phyloP scores from a whole-genome alignment of 176 grass and related monocot species.

The Lolium multiflorum region DNA sequence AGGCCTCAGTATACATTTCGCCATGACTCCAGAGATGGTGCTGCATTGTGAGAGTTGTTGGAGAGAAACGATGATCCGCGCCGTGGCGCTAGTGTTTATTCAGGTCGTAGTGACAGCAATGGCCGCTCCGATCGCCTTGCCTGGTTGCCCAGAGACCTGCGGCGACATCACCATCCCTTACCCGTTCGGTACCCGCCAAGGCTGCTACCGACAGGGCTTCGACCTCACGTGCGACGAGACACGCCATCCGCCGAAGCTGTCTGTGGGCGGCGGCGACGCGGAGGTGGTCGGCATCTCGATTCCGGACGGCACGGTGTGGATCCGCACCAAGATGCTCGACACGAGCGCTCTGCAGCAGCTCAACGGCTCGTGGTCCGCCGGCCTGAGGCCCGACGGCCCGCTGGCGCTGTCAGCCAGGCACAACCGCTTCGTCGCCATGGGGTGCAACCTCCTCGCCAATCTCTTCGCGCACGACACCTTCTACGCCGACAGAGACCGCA shows the following conservation, averaged over 20 bases:
- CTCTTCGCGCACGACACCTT: too few species aligned
- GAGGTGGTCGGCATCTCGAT: not conserved
- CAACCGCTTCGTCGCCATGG: not conserved
- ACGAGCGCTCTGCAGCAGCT: not conserved
- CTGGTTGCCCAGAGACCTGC: conserved; percentile 32
- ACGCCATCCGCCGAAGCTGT: not conserved
- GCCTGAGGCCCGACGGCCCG: too few species aligned
- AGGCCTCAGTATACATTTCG: too few species aligned
- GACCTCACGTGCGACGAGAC: conserved; percentile 33
- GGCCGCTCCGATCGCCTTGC: not conserved
- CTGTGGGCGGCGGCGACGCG: not conserved
- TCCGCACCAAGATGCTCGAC: not conserved
- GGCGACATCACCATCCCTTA: conserved; percentile 29
- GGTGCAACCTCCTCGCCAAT: conserved; percentile 2
- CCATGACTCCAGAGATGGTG: too few species aligned
- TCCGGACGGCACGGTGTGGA: not conserved
- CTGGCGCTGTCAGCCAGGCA: too few species aligned
- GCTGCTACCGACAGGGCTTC: conserved; percentile 33
- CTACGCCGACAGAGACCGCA: too few species aligned
- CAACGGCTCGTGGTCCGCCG: too few species aligned
- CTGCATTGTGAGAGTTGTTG: too few species aligned
- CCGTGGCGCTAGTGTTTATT: too few species aligned
- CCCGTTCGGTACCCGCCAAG: conserved; percentile 21
- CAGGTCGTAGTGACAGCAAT: not conserved
- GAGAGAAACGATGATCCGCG: too few species aligned